Percentiles rank a stretch among this genome's conserved stretches.
Evolutionary conservation across 768 basidiomycete genomes (phyloP).

Genomic region (Lentinula sp.): DNA sequence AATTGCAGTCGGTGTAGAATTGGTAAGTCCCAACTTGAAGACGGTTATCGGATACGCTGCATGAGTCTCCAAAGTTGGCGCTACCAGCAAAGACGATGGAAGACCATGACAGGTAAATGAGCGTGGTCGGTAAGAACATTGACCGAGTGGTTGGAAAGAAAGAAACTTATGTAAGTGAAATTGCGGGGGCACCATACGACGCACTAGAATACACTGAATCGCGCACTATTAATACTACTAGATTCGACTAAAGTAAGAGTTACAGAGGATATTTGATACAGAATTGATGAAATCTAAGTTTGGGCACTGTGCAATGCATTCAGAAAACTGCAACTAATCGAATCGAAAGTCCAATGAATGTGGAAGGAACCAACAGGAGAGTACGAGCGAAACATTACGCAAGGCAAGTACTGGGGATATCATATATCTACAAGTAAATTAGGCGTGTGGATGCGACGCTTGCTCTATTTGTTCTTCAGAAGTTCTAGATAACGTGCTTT

Average conservation of each 20-base stretch:
- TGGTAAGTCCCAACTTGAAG: conserved; percentile 75
- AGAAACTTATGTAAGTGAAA: background rate
- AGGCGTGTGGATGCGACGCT: background rate
- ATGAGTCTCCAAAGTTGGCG: conserved; percentile 36
- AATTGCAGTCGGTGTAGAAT: conserved; percentile 74
- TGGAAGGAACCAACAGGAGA: background rate
- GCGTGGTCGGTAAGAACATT: conserved; percentile 35
- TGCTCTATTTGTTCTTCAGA: conserved; percentile 2
- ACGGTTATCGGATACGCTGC: conserved; percentile 52
- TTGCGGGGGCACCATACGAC: background rate
- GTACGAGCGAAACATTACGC: background rate
- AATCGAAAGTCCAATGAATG: conserved; percentile 1
- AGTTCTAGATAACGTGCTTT: background rate
- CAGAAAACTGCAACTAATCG: background rate
- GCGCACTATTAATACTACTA: background rate
- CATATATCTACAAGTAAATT: background rate
- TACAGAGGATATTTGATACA: conserved; percentile 1
- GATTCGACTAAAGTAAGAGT: background rate
- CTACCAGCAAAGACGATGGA: conserved; percentile 39
- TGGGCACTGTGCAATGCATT: background rate
- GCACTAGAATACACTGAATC: no score
- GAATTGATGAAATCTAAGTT: background rate
- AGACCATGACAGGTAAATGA: conserved; percentile 45
- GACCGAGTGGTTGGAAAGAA: conserved; percentile 12
- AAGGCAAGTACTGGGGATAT: background rate